phyloP scores from a whole-genome alignment of 805 yeast genomes.

The Vanderwaltozyma tropicalis region DNA sequence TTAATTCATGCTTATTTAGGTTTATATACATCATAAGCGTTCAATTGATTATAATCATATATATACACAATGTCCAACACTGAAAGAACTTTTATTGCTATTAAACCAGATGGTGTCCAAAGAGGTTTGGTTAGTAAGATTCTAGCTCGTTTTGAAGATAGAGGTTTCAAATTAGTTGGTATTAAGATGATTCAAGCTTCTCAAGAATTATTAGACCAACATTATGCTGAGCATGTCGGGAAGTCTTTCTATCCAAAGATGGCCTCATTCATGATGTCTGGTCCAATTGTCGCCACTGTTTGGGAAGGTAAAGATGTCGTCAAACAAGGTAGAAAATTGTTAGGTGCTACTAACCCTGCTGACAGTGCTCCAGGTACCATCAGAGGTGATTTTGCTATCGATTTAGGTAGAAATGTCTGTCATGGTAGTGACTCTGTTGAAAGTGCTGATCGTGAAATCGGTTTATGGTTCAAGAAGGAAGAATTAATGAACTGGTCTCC shows the following conservation, averaged over 20 bases:
- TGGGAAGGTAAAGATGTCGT: constrained; percentile 99
- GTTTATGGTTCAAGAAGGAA: constrained; percentile 95
- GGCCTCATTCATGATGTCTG: constrained; percentile 92
- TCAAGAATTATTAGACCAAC: constrained; percentile 79
- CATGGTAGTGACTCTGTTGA: constrained; percentile 99
- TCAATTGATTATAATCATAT: no score
- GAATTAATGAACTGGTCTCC: constrained; percentile 90
- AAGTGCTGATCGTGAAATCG: constrained; percentile 91
- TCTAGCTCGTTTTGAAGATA: constrained; percentile 86
- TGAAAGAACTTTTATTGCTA: constrained; percentile 87
- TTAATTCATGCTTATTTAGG: not conserved
- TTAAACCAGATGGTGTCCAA: constrained; percentile 99
- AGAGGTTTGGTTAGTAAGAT: constrained; percentile 91
- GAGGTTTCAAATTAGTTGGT: constrained; percentile 96
- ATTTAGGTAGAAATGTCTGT: constrained; percentile 97
- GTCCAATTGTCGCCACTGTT: constrained; percentile 97
- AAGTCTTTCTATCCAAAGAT: constrained; percentile 98
- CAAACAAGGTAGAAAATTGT: constrained; percentile 93
- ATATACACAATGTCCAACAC: constrained; percentile 15
- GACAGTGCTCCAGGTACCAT: constrained; percentile 98
- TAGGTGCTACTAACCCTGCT: constrained; percentile 99
- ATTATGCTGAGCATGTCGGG: constrained; percentile 88
- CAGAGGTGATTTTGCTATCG: constrained; percentile 98
- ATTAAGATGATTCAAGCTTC: constrained; percentile 84
- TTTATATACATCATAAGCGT: not conserved